These are phyloP conservation scores for Friedmanniomyces endolithicus DNA, from an alignment of 495 filamentous ascomycete species.

Conservation along the genomic window DNA sequence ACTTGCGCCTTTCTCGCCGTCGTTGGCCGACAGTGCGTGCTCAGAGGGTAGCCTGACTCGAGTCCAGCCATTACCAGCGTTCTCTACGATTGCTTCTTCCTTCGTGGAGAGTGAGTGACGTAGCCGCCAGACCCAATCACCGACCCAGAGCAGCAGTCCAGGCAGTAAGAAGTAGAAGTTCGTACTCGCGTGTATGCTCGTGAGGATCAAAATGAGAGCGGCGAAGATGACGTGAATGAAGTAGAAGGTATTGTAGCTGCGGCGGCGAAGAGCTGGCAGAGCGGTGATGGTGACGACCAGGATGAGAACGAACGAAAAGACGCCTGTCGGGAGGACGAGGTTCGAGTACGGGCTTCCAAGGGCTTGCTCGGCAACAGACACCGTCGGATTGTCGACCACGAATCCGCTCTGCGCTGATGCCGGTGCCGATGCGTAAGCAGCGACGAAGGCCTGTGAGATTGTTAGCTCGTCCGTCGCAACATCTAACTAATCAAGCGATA, in stretches of 20 bases:
- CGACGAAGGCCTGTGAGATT: neutral
- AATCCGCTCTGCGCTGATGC: neutral
- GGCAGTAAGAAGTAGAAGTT: conserved; percentile 7
- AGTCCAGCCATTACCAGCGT: neutral
- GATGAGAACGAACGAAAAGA: neutral
- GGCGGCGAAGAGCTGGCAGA: neutral
- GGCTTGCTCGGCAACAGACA: neutral
- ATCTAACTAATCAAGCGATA: too few relatives aligned
- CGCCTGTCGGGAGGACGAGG: neutral
- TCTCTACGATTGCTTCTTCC: neutral
- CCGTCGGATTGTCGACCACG: neutral
- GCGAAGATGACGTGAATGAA: neutral
- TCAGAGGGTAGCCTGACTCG: neutral
- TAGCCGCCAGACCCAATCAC: neutral
- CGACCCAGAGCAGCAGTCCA: neutral
- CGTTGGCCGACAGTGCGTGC: neutral
- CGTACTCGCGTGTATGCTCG: neutral
- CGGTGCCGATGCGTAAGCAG: neutral
- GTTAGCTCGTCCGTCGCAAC: too few relatives aligned
- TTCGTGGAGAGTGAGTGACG: neutral
- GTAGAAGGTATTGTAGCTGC: conserved; percentile 2
- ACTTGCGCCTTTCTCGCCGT: neutral
- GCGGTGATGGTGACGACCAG: neutral
- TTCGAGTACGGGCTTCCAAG: neutral
- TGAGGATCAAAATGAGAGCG: neutral